Conservation (phyloP, 2,329 filamentous ascomycete genomes). For the Tolypocladium paradoxum region DNA sequence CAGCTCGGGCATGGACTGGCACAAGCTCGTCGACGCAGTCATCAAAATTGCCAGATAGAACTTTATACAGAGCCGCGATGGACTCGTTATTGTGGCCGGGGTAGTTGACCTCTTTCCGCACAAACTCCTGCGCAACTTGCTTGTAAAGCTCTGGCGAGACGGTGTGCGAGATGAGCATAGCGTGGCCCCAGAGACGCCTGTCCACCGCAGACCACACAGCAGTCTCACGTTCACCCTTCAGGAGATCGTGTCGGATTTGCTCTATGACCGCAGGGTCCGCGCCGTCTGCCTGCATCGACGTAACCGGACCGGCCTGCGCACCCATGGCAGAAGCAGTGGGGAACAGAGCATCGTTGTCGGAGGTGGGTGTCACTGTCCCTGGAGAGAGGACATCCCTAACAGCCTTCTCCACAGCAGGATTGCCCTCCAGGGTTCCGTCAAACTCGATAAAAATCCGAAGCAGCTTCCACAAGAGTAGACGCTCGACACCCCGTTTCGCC, state of each 20-base stretch:
- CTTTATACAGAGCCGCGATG: constrained; percentile 82
- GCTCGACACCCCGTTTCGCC: constrained; percentile 67
- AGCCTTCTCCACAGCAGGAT: constrained; percentile 57
- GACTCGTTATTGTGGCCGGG: constrained; percentile 72
- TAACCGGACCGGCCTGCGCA: constrained; percentile 13
- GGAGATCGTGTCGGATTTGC: constrained; percentile 59
- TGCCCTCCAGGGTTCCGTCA: constrained; percentile 73
- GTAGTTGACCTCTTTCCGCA: constrained; percentile 86
- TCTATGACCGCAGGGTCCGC: constrained; percentile 61
- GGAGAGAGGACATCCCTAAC: constrained; percentile 67
- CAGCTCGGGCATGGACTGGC: constrained; percentile 81
- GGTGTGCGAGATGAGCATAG: constrained; percentile 73
- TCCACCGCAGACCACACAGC: constrained; percentile 92
- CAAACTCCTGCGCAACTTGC: constrained; percentile 89
- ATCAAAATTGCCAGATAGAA: constrained; percentile 86
- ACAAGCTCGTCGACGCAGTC: constrained; percentile 95
- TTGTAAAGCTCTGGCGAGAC: constrained; percentile 79
- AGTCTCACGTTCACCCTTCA: constrained; percentile 76
- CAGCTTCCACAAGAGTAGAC: constrained; percentile 78
- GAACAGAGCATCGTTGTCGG: constrained; percentile 15
- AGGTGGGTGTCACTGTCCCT: constrained; percentile 18
- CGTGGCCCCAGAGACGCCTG: constrained; percentile 90
- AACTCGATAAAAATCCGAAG: constrained; percentile 72
- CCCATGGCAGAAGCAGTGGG: constrained; percentile 12
- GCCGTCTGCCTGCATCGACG: constrained; percentile 47